Percentiles rank a stretch among this genome's conserved stretches.
Conservation (phyloP, 2,329 filamentous ascomycete genomes). For the Claviceps digitariae region DNA sequence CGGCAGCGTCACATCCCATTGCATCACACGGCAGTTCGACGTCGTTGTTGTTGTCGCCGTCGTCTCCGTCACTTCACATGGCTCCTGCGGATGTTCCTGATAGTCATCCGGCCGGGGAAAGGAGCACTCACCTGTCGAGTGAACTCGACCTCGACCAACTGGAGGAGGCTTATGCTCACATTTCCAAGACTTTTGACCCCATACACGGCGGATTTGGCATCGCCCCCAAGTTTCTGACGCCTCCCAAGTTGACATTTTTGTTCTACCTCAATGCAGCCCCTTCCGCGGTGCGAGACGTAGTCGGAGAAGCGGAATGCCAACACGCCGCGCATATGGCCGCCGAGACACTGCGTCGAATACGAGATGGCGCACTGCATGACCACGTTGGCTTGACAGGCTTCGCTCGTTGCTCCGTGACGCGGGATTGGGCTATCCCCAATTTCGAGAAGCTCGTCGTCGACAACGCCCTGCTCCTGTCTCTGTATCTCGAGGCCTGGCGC, state of each 20-base stretch:
- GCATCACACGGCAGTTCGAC: constrained; percentile 13
- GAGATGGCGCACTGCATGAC: constrained; percentile 39
- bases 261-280: constrained; percentile 62
- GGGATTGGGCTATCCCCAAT: constrained; percentile 86
- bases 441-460: constrained; percentile 97
- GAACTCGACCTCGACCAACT: constrained; percentile 79
- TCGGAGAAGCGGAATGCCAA: constrained; percentile 66
- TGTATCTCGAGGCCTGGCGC: constrained; percentile 80
- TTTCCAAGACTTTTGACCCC: constrained; percentile 66
- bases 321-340: constrained; percentile 68
- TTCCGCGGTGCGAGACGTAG: constrained; percentile 62
- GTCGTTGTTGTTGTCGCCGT: too few relatives aligned
- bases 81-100: neutral
- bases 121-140: constrained; percentile 34
- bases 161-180: constrained; percentile 77
- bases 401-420: constrained; percentile 71
- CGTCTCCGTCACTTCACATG: neutral
- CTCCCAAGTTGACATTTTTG: constrained; percentile 72
- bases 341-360: constrained; percentile 64
- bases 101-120: constrained; percentile 8
- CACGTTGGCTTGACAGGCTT: constrained; percentile 40
- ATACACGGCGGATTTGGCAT: constrained; percentile 67
- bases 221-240: constrained; percentile 82
- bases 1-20: constrained; percentile 16
- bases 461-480: constrained; percentile 69